Percentiles rank a stretch among this genome's conserved stretches.
Conservation (phyloP, 1,284 basidiomycete species). For the Pyrrhoderma lamaoense region DNA sequence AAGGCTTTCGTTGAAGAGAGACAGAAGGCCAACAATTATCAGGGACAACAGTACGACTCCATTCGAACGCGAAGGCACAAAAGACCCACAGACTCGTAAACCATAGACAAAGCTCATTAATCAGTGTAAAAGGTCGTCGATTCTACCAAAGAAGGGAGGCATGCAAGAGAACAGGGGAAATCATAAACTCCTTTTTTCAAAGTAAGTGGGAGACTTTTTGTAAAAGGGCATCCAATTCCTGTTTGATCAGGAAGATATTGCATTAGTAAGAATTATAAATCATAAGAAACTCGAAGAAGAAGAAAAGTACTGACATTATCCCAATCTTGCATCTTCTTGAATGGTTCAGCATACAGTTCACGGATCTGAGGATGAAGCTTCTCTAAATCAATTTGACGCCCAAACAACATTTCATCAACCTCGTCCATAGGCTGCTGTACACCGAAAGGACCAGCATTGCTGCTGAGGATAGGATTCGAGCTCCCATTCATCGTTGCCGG, state of each 20-base stretch:
- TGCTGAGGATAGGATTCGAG: too few species aligned
- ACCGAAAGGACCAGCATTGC: conserved; percentile 21
- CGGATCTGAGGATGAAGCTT: conserved; percentile 64
- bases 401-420: conserved; percentile 70
- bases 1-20: too few species aligned
- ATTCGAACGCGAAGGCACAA: too few species aligned
- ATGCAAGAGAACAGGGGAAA: too few species aligned
- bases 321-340: conserved; percentile 73
- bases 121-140: too few species aligned
- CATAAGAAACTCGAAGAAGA: background rate
- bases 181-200: background rate
- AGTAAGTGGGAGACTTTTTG: conserved; percentile 12
- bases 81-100: too few species aligned
- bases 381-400: conserved; percentile 51
- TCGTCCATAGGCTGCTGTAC: conserved; percentile 40
- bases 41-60: too few species aligned
- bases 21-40: too few species aligned
- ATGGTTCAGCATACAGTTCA: conserved; percentile 62
- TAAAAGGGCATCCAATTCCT: conserved; percentile 16
- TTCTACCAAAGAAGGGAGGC: too few species aligned
- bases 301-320: conserved; percentile 51
- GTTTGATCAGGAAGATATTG: background rate
- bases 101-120: too few species aligned
- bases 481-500: too few species aligned
- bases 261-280: too few species aligned